Evolutionary conservation across 192 early-diverging fungal genomes (phyloP), one percentile per base, ranked within the genome.

Genomic region (Coemansia sp.): DNA sequence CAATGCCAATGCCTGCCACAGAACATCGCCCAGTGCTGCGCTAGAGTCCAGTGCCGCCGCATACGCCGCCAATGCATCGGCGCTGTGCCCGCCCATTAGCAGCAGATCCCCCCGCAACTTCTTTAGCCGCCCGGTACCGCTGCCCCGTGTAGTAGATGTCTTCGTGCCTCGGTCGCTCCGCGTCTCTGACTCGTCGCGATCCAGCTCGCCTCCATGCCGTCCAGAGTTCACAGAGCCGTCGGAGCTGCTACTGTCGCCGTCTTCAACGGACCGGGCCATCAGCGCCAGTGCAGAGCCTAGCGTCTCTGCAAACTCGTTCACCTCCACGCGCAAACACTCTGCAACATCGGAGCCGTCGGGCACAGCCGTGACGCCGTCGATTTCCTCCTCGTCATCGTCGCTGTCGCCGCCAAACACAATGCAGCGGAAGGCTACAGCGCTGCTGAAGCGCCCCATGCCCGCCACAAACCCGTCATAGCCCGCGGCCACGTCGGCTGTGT

Each of bases 1-100:
- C n/a, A 63, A 28, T 10, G 67, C 75, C 28, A 61, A 55, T 0
- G 75, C 68, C 20, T 71, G 64, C 67, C 75, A 77, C 56, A 77
- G 36, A 16, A 59, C 33, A 47, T 77, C 75, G 44, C 37, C 48
- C 13, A 55, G 43, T 25, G 56, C 44, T 20, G 33, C 34, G 21
- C 59, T 55, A 4, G 53, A 53, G 37, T 67, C 57, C 13, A 62
- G 51, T 1, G 53, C 66, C 12, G 58, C 31, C 9, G 75, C 29
- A 25, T 71, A 77, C 4, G 62, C 56, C 0, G 48, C 50, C 45
- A 71, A 54, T 17, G 75, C 63, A 40, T 77, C 75, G 23, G 48
- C 17, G 7, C 63, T 46, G 9, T 60, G 59, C 6, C 75, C 75
- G 1, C 55, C 53, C 64, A 72, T 59, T 32, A 77, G 44, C 25